Percentiles rank a stretch among this genome's conserved stretches.
phyloP scores from a whole-genome alignment of 106 monocot genomes.

The Platanthera zijinensis region DNA sequence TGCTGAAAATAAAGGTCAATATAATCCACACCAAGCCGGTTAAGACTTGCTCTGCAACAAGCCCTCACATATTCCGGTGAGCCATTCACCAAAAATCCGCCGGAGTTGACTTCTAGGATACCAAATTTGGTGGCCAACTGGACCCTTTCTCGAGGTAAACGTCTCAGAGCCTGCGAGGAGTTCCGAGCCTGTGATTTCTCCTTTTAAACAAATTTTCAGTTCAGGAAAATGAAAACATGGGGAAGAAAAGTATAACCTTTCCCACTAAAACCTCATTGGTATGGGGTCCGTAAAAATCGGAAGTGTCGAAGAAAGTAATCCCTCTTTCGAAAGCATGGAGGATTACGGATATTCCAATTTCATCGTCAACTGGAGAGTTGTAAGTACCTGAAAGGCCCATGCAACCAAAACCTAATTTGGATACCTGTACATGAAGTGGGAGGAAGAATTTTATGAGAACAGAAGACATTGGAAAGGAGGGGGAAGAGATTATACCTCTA shows the following conservation, averaged over 20 bases:
- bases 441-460: not conserved
- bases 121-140: constrained; percentile 54
- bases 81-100: constrained; percentile 20
- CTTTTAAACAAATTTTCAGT: not conserved
- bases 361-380: constrained; percentile 45
- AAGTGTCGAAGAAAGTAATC: constrained; percentile 78
- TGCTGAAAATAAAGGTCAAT: constrained; percentile 89
- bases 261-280: constrained; percentile 55
- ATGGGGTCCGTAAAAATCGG: constrained; percentile 50
- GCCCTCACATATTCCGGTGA: constrained; percentile 43
- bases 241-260: constrained; percentile 11
- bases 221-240: not conserved
- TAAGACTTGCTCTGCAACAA: constrained; percentile 64
- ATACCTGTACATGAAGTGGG: constrained; percentile 21
- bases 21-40: constrained; percentile 74
- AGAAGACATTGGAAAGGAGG: not conserved
- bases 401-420: constrained; percentile 70
- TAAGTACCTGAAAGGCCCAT: constrained; percentile 54
- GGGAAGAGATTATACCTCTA: not conserved
- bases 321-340: constrained; percentile 49
- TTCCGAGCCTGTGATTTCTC: not conserved
- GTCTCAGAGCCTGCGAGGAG: constrained; percentile 30
- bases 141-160: constrained; percentile 35
- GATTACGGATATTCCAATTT: constrained; percentile 42
- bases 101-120: not conserved